Base-by-base conservation (phyloP, 1,139 yeast species). In the Kodamaea suecica region DNA sequence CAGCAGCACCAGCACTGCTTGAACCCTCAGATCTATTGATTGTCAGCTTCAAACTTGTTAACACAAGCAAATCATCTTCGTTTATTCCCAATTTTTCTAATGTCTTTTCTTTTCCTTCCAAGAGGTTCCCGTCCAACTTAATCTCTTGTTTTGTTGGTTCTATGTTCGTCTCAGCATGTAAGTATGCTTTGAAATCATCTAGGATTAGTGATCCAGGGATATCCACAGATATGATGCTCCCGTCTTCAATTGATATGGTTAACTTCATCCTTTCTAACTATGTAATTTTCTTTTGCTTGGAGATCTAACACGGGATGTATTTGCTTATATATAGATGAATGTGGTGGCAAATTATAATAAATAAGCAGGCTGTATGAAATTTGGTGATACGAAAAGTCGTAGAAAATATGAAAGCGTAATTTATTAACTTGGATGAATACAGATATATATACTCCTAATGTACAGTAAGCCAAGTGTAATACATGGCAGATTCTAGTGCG, bases 131-230 rank as follows among this genome's bases (percentile, higher is more conserved):
- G 43, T 80, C 68, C 47, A 64, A 66, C 20, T 65, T 55, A 34
- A 84, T 49, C 10, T 69, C 57, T 51, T 81, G 85, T 15, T 61
- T 49, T 0, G 47, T 43, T 3, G 76, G 65, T 5, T 66, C 65
- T 24, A 82, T 70, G 16, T 66, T 72, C 14, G 87, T 74, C 50
- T 88, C 96, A 2, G 87, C 80, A 45, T 81, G 87, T 5, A 90
- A 56, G 45, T 84, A 80, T 0, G 95, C 95, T 41, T 77, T 71
- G 48, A 90, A 73, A 54, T 88, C 96, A 10, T 58, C 70, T 6
- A 87, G 55, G 0, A 77, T 54, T 66, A 88, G 73, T 13, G 82
- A 82, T 1, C 66, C 75, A 2, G 88, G 77, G 3, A 82, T 70
- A 36, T 82, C 88, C 1, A 78, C 70, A 2, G 74, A 42, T 13